Base-by-base conservation (phyloP, 306 rosid species). In the Quercus bicolor region DNA sequence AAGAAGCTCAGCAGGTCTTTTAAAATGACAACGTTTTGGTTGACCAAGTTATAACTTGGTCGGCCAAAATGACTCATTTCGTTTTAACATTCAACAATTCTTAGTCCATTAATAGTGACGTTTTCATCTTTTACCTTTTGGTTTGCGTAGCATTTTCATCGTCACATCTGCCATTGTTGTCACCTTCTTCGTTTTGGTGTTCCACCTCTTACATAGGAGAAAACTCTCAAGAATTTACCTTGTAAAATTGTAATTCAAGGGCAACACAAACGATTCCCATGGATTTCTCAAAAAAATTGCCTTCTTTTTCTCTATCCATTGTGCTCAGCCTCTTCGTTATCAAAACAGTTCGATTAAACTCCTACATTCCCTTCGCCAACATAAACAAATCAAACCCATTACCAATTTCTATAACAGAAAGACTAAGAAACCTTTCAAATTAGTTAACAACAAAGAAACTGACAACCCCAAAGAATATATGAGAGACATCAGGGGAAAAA, bases 401-500 rank as follows among this genome's bases (percentile, higher is more conserved):
- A 10, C 70, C 21, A 10, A 66, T 55, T 72, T 65, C 54, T 78
- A 81, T 70, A 15, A 48, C 66, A 73, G 61, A 60, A 69, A 45
- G 24, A 60, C 18, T 48, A 68, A 56, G 69, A 82, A 72, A 40
- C 15, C 23, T 18, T 12, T 60, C 70, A 81, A 81, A 77, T 20
- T 70, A 21, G 56, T 16, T 10, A 62, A 79, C 62, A 80, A 57
- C 66, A 68, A 70, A 23, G 73, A 64, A 33, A 19, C 68, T 28
- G 79, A 68, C 45, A 37, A 37, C 45, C 60, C 68, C 0, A 83
- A 56, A 56, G 79, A 77, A 75, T 94, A 91, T 51, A 91, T 59
- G 81, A 87, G 96, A 72, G 88, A 89, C 68, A 29, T 73, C 2
- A 64, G 87, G 66, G 83, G 81, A 40, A 87, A 86, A 56, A 83